Percentiles rank a stretch among this genome's conserved stretches.
Evolutionary conservation across 441 rosid species (phyloP).

Genomic region (Gossypium schwendimanii): DNA sequence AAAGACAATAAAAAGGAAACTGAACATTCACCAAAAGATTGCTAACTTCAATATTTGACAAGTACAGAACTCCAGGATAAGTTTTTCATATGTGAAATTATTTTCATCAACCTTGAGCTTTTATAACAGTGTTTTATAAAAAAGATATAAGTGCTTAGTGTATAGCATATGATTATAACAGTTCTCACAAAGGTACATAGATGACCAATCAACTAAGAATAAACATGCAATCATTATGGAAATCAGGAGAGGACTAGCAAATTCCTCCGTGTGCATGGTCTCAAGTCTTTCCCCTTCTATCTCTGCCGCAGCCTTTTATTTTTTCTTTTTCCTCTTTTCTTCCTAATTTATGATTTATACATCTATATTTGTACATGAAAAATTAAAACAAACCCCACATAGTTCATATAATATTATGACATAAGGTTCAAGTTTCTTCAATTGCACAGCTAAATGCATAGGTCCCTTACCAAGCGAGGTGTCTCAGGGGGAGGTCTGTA

Average conservation of each 20-base stretch:
- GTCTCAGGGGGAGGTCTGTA: constrained; percentile 81
- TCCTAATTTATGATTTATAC: not conserved
- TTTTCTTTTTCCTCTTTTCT: not conserved
- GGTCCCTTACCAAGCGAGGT: constrained; percentile 69
- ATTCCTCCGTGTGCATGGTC: not conserved
- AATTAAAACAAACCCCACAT: not conserved
- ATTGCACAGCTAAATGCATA: not conserved
- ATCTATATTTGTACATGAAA: not conserved
- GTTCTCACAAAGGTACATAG: not conserved
- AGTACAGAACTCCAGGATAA: not conserved
- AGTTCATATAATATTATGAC: not conserved
- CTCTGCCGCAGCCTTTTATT: not conserved
- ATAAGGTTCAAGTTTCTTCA: constrained; percentile 4
- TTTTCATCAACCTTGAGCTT: not conserved
- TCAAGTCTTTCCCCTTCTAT: not conserved
- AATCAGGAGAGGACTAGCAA: not conserved
- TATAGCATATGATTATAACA: not conserved
- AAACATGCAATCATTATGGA: not conserved
- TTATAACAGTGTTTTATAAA: not conserved
- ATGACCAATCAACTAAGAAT: not conserved
- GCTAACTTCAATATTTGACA: constrained; percentile 4
- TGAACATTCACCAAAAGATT: not conserved
- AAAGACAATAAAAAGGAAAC: not conserved
- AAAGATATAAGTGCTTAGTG: not conserved
- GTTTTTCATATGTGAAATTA: not conserved